Conservation (phyloP, 1,139 yeast genomes). For the Geotrichum aggregatum region DNA sequence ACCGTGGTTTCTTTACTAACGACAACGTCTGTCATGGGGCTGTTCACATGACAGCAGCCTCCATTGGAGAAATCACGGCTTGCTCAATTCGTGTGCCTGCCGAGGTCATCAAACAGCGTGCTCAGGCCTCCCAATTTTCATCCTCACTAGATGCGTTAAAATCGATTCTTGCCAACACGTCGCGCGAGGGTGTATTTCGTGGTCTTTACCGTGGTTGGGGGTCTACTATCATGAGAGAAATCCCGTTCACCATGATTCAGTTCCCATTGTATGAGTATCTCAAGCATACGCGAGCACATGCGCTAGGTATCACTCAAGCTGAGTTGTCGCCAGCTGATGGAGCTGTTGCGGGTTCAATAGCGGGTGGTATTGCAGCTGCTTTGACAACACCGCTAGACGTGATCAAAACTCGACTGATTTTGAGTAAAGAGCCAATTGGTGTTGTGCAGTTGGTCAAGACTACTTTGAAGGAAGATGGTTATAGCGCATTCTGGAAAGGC, state of each 20-base stretch:
- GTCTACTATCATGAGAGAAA: slow-evolving; percentile 87
- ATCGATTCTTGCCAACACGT: slow-evolving; percentile 51
- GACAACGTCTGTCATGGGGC: slow-evolving; percentile 42
- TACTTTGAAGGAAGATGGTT: slow-evolving; percentile 63
- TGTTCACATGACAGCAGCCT: slow-evolving; percentile 81
- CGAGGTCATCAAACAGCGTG: slow-evolving; percentile 90
- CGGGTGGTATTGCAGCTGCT: slow-evolving; percentile 95
- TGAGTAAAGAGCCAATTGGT: slow-evolving; percentile 52
- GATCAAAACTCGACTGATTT: slow-evolving; percentile 85
- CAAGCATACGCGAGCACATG: slow-evolving; percentile 47
- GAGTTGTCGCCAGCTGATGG: slow-evolving; percentile 65
- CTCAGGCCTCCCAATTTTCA: slow-evolving; percentile 67
- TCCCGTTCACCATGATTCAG: slow-evolving; percentile 92
- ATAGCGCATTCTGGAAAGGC: slow-evolving; percentile 67
- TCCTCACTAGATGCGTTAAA: slow-evolving; percentile 65
- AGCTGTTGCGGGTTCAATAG: slow-evolving; percentile 89
- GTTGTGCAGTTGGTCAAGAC: slow-evolving; percentile 37
- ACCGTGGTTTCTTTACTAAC: slow-evolving; percentile 30
- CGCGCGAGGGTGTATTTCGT: slow-evolving; percentile 71
- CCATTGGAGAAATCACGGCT: slow-evolving; percentile 87
- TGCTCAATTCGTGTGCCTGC: slow-evolving; percentile 94
- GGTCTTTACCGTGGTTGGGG: slow-evolving; percentile 93
- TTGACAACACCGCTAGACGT: slow-evolving; percentile 91
- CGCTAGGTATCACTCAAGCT: slow-evolving; percentile 34
- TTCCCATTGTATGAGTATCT: slow-evolving; percentile 87